Evolutionary conservation across 192 early-diverging fungal species (phyloP).

Genomic region (Hyaloraphidium curvatum): DNA sequence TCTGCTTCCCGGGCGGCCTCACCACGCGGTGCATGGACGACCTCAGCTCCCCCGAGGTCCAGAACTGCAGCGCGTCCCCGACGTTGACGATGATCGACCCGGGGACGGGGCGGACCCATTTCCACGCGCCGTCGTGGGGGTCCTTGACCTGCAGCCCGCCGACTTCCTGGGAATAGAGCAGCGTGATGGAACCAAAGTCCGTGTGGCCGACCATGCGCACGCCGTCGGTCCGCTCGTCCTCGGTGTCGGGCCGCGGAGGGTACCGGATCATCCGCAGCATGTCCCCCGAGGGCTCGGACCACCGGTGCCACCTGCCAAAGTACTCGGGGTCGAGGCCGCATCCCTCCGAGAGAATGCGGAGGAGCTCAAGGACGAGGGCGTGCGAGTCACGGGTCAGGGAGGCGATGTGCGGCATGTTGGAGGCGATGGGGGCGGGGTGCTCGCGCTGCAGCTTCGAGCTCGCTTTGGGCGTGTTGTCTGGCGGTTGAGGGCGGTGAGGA

Average conservation of each 20-base stretch:
- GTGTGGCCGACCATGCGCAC: no score
- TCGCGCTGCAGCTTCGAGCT: no score
- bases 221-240: no score
- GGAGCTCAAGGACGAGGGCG: no score
- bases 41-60: neutral
- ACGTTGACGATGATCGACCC: neutral
- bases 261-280: neutral
- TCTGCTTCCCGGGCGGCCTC: neutral
- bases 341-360: no score
- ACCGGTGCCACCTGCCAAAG: neutral
- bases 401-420: no score
- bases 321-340: no score
- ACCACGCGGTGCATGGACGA: constrained; percentile 1
- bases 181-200: neutral
- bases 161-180: neutral
- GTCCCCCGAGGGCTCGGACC: neutral
- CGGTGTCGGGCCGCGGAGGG: no score
- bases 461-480: neutral
- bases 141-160: neutral
- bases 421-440: no score
- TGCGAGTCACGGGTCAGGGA: no score
- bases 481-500: neutral
- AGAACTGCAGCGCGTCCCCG: neutral
- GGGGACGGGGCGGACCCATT: neutral
- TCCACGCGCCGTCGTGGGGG: neutral